Evolutionary conservation across 2,329 filamentous ascomycete genomes (phyloP).

Genomic region (Pseudogymnoascus sp.): DNA sequence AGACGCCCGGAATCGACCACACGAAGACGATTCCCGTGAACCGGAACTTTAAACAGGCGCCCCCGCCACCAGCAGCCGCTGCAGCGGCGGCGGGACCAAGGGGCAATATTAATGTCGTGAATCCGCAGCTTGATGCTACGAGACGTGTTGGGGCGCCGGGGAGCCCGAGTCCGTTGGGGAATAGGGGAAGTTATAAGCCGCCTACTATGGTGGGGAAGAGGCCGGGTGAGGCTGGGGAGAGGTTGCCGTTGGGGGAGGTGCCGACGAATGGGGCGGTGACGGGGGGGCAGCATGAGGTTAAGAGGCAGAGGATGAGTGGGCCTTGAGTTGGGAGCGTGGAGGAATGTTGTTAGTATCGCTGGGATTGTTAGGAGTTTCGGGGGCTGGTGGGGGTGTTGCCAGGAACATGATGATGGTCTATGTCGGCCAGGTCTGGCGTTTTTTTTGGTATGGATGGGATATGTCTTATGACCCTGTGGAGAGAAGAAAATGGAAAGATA

Average conservation of each 20-base stretch:
- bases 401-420: not conserved
- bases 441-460: not conserved
- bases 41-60: conserved; percentile 41
- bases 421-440: not conserved
- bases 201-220: conserved; percentile 43
- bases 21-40: conserved; percentile 34
- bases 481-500: not conserved
- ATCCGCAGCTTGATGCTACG: conserved; percentile 46
- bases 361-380: not conserved
- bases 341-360: too few relatives aligned
- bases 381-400: not conserved
- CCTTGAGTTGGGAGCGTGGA: not conserved
- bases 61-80: conserved; percentile 26
- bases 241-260: conserved; percentile 25
- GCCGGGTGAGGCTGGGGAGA: conserved; percentile 16
- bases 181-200: conserved; percentile 51
- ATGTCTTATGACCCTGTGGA: not conserved
- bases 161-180: conserved; percentile 47
- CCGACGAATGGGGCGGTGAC: conserved; percentile 22
- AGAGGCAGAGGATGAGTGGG: conserved; percentile 28
- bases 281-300: conserved; percentile 22
- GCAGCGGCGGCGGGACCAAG: conserved; percentile 16
- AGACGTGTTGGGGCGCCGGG: conserved; percentile 54
- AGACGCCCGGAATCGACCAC: conserved; percentile 82
- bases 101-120: conserved; percentile 37